phyloP scores from a whole-genome alignment of 2,329 filamentous ascomycete genomes.

The Penicillium expansum region DNA sequence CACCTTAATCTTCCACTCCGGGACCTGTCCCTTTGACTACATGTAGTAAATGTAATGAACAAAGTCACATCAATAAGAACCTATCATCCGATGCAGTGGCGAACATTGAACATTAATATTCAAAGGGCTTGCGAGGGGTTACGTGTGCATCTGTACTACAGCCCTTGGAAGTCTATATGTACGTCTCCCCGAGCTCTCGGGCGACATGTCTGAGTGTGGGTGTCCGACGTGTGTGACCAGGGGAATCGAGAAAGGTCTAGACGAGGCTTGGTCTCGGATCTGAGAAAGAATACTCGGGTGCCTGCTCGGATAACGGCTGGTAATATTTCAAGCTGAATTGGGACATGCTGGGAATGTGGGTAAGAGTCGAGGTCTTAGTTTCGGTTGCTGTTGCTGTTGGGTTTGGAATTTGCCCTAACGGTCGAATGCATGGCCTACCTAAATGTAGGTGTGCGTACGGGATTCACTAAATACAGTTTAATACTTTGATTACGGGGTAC shows the following conservation, averaged over 20 bases:
- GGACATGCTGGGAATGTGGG: background rate
- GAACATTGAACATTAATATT: background rate
- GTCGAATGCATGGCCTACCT: background rate
- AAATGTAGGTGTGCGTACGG: background rate
- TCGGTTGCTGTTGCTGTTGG: background rate
- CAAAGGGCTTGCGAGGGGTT: background rate
- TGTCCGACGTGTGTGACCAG: slow-evolving; percentile 1
- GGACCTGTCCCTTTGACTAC: background rate
- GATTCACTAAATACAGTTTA: background rate
- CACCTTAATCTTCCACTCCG: background rate
- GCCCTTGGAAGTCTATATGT: background rate
- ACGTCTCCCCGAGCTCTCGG: background rate
- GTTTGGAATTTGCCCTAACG: background rate
- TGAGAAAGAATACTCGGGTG: background rate
- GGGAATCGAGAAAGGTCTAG: background rate
- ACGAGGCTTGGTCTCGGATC: background rate
- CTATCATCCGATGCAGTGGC: background rate
- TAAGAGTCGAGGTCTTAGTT: background rate
- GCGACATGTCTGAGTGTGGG: background rate
- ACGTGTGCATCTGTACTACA: slow-evolving; percentile 5
- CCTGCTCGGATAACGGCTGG: background rate
- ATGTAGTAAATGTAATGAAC: background rate
- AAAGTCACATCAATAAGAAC: background rate
- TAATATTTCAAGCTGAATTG: background rate
- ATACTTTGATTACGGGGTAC: background rate